Evolutionary conservation across 2,329 filamentous ascomycete genomes (phyloP).

Genomic region (Fusarium sp.): DNA sequence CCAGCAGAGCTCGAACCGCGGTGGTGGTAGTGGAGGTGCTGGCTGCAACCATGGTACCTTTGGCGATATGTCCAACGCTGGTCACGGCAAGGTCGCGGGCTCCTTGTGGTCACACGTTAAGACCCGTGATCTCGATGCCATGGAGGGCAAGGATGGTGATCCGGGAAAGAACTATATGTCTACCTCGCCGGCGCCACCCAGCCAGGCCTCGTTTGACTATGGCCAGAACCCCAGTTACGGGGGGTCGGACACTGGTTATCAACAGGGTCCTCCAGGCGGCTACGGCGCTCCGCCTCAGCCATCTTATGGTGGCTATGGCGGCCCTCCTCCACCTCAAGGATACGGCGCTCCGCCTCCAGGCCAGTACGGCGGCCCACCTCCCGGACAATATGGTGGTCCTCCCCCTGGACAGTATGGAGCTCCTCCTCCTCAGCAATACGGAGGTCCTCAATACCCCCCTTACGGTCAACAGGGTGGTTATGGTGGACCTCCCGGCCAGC

Average conservation of each 20-base stretch:
- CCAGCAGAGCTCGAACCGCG: constrained; percentile 49
- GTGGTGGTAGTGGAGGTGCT: constrained; percentile 48
- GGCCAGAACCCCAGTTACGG: constrained; percentile 51
- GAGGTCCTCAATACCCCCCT: constrained; percentile 31
- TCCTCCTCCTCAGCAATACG: constrained; percentile 46
- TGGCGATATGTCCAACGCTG: constrained; percentile 57
- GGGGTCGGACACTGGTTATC: constrained; percentile 35
- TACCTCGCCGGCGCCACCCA: constrained; percentile 52
- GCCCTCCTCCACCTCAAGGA: constrained; percentile 43
- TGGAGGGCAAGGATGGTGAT: constrained; percentile 62
- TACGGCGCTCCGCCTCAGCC: constrained; percentile 49
- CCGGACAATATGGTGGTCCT: constrained; percentile 45
- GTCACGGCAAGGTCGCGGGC: constrained; percentile 69
- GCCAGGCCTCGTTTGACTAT: constrained; percentile 56
- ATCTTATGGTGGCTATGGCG: constrained; percentile 50
- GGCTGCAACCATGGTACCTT: constrained; percentile 58
- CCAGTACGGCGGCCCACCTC: constrained; percentile 42
- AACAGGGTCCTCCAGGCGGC: constrained; percentile 34
- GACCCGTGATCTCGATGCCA: constrained; percentile 67
- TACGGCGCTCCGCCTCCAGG: constrained; percentile 46
- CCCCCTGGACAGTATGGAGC: constrained; percentile 48
- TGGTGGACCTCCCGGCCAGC: constrained; percentile 37
- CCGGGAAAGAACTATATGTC: constrained; percentile 53
- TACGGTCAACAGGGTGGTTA: constrained; percentile 35
- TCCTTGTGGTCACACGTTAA: constrained; percentile 73